phyloP scores from a whole-genome alignment of 176 grass and related monocot species.

The Oryza longistaminata region DNA sequence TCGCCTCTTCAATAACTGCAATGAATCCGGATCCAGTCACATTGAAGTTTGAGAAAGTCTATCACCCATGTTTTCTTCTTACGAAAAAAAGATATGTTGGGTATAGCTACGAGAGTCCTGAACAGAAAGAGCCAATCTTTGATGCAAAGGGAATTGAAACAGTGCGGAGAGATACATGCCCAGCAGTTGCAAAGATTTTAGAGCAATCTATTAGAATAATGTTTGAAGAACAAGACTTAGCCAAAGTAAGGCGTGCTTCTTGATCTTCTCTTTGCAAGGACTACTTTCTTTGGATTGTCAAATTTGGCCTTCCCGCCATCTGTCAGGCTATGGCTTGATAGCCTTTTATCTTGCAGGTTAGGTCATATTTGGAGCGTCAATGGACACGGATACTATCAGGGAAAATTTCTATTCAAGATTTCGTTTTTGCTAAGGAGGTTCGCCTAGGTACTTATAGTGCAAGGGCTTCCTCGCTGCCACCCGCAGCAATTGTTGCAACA shows the following conservation, averaged over 20 bases:
- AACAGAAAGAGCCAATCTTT: constrained; percentile 71
- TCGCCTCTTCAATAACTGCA: constrained; percentile 70
- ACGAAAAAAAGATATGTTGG: constrained; percentile 98
- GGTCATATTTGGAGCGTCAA: constrained; percentile 79
- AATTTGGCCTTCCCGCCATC: constrained; percentile 8
- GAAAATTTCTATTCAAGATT: constrained; percentile 78
- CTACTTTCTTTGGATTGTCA: constrained; percentile 20
- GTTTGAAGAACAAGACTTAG: constrained; percentile 85
- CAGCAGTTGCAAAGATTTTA: constrained; percentile 85
- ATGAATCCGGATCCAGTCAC: constrained; percentile 89
- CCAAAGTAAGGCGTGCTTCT: constrained; percentile 56
- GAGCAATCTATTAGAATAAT: constrained; percentile 86
- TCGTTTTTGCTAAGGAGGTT: constrained; percentile 95
- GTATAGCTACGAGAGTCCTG: constrained; percentile 88
- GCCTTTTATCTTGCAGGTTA: constrained; percentile 59
- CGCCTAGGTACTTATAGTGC: constrained; percentile 75
- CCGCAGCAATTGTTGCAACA: constrained; percentile 88
- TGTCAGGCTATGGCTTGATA: constrained; percentile 12
- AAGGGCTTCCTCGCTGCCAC: constrained; percentile 68
- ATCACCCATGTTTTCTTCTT: constrained; percentile 94
- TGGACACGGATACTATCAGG: constrained; percentile 87
- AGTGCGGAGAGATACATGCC: constrained; percentile 92
- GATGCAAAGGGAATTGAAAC: constrained; percentile 97
- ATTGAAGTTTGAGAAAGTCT: constrained; percentile 93
- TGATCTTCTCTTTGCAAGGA: constrained; percentile 6